A percentile compares a stretch with the other conserved stretches of the same genome.
Evolutionary conservation across 768 basidiomycete genomes (phyloP).

Genomic region (Cystobasidium onofrii): DNA sequence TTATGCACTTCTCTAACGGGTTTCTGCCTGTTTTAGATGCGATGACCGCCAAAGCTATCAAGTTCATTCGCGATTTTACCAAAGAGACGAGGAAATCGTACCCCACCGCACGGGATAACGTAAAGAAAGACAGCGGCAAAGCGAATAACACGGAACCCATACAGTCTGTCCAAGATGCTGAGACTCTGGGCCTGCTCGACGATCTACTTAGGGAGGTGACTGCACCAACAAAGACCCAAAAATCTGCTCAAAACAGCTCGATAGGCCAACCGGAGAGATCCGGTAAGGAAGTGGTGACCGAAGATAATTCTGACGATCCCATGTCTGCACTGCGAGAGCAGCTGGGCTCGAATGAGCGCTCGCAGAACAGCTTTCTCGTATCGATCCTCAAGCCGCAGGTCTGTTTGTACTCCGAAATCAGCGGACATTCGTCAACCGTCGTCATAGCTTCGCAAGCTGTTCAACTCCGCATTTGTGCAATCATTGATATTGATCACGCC

Average conservation of each 20-base stretch:
- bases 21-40: conserved; percentile 50
- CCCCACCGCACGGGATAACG: not conserved
- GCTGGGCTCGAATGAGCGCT: conserved; percentile 35
- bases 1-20: not conserved
- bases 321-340: conserved; percentile 26
- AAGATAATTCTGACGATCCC: conserved; percentile 3
- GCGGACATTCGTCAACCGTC: conserved; percentile 54
- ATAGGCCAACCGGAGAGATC: not conserved
- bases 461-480: conserved; percentile 65
- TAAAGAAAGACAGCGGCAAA: not conserved
- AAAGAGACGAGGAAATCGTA: conserved; percentile 1
- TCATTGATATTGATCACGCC: conserved; percentile 67
- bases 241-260: not conserved
- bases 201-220: not conserved
- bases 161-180: not conserved
- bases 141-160: not conserved
- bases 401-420: conserved; percentile 59
- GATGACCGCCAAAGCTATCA: conserved; percentile 77
- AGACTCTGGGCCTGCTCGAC: not conserved
- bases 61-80: conserved; percentile 78
- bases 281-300: not conserved
- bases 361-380: conserved; percentile 64
- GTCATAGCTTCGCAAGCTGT: conserved; percentile 71
- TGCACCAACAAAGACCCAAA: not conserved
- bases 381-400: conserved; percentile 87